Evolutionary conservation across 1,139 yeast species (phyloP).

Genomic region (Wickerhamomyces sp.): DNA sequence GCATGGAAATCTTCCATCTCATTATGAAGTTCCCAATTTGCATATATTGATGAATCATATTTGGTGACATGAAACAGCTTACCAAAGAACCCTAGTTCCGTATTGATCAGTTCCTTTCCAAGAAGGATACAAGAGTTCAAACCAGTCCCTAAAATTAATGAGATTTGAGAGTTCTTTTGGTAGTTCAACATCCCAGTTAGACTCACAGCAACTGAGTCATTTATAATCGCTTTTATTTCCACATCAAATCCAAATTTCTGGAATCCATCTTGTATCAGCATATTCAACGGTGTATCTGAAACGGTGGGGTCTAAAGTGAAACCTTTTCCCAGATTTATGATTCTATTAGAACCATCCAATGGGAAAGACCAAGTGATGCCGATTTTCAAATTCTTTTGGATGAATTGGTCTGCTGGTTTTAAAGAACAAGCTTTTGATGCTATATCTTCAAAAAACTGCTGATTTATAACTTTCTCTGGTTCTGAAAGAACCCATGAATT

Average conservation of each 20-base stretch:
- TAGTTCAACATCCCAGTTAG: slow-evolving; percentile 13
- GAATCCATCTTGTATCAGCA: slow-evolving; percentile 16
- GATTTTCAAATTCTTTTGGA: slow-evolving; percentile 9
- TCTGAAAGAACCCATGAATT: slow-evolving; percentile 15
- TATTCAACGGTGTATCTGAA: slow-evolving; percentile 12
- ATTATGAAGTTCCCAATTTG: slow-evolving; percentile 7
- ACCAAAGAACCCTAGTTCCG: slow-evolving; percentile 33
- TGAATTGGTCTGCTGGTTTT: slow-evolving; percentile 1
- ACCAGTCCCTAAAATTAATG: slow-evolving; percentile 34
- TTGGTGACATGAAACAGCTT: slow-evolving; percentile 11
- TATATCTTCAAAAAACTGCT: slow-evolving; percentile 24
- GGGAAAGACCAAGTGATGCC: slow-evolving; percentile 34
- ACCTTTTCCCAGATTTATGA: slow-evolving; percentile 32
- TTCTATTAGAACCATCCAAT: slow-evolving; percentile 21
- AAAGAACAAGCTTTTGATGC: slow-evolving; percentile 14
- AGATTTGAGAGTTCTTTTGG: slow-evolving; percentile 19
- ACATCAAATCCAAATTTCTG: slow-evolving; percentile 4
- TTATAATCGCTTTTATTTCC: slow-evolving; percentile 23
- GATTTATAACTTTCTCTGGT: slow-evolving; percentile 19
- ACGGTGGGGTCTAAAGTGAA: slow-evolving; percentile 24
- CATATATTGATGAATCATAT: slow-evolving; percentile 17
- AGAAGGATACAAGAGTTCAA: slow-evolving; percentile 27
- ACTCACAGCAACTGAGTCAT: slow-evolving; percentile 31
- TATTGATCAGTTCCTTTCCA: slow-evolving; percentile 22
- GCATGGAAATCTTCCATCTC: neutral